Conservation (phyloP, 2,329 filamentous ascomycete genomes). For the Botrytis porri region DNA sequence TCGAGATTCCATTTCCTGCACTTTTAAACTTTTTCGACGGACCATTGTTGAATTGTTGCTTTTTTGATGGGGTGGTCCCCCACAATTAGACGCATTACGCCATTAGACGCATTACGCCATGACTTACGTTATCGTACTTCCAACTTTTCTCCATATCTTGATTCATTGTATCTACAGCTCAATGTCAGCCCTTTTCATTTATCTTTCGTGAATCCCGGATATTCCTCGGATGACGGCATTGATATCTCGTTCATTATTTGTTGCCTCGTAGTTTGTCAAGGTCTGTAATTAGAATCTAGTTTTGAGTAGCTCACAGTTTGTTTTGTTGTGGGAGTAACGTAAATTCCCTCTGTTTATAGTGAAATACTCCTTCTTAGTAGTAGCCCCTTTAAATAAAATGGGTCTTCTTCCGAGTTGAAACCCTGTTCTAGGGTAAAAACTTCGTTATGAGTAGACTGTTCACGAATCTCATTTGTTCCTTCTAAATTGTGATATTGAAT, state of each 20-base stretch:
- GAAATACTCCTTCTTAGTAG: not conserved
- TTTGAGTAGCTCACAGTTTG: not conserved
- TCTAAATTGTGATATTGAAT: not conserved
- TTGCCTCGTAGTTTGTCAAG: not conserved
- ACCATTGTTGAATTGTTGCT: too few relatives aligned
- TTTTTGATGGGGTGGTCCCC: too few relatives aligned
- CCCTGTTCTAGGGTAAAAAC: too few relatives aligned
- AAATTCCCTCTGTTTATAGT: not conserved
- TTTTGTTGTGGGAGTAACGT: not conserved
- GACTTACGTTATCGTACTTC: too few relatives aligned
- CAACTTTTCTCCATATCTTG: not conserved
- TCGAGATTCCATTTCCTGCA: too few relatives aligned
- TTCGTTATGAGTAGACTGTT: fast-evolving
- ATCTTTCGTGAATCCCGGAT: not conserved
- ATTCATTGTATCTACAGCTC: not conserved
- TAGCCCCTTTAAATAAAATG: too few relatives aligned
- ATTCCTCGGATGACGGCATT: not conserved
- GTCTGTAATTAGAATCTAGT: not conserved
- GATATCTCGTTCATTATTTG: not conserved
- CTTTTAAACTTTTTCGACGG: too few relatives aligned
- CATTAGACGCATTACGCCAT: too few relatives aligned
- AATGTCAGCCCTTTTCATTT: not conserved
- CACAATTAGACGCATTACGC: too few relatives aligned
- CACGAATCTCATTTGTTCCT: not conserved
- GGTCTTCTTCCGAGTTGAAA: too few relatives aligned